A percentile compares a stretch with the other conserved stretches of the same genome.
Evolutionary conservation across 371 early-diverging fungal genomes (phyloP).

Genomic region (Mucor circinelloides): DNA sequence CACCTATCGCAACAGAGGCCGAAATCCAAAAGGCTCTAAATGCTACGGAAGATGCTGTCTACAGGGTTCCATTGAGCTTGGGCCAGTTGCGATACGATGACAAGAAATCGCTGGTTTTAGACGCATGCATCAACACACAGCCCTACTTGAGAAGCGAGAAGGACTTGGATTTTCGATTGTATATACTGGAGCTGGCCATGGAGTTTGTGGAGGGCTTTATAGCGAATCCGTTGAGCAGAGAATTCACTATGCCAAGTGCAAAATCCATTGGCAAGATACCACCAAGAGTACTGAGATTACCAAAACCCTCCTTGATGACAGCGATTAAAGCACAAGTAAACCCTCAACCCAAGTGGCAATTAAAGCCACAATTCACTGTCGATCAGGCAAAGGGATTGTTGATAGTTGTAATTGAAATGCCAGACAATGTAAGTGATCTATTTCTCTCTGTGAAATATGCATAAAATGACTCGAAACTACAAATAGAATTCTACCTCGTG

Average conservation of each 20-base stretch:
- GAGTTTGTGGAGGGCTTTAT: constrained; percentile 69
- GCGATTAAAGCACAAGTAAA: not conserved
- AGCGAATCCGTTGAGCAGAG: constrained; percentile 52
- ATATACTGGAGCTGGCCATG: constrained; percentile 68
- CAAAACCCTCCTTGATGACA: constrained; percentile 41
- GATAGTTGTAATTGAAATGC: constrained; percentile 38
- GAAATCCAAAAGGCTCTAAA: constrained; percentile 69
- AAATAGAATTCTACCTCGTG: constrained; percentile 28
- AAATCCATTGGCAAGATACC: constrained; percentile 64
- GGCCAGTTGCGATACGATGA: constrained; percentile 34
- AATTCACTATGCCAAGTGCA: constrained; percentile 64
- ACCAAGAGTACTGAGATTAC: constrained; percentile 55
- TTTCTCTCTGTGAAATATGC: not conserved
- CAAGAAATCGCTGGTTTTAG: constrained; percentile 43
- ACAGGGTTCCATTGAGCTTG: constrained; percentile 71
- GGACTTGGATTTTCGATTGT: constrained; percentile 64
- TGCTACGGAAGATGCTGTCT: constrained; percentile 60
- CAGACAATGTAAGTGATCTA: constrained; percentile 28
- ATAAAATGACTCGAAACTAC: not conserved
- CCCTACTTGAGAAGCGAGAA: constrained; percentile 53
- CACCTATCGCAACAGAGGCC: constrained; percentile 61
- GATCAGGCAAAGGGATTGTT: constrained; percentile 22
- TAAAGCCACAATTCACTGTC: constrained; percentile 3
- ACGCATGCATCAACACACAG: constrained; percentile 72
- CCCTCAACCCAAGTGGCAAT: not conserved